These are phyloP conservation scores for Dioszegia hungarica DNA, from an alignment of 768 basidiomycete species.

Conservation along the genomic window DNA sequence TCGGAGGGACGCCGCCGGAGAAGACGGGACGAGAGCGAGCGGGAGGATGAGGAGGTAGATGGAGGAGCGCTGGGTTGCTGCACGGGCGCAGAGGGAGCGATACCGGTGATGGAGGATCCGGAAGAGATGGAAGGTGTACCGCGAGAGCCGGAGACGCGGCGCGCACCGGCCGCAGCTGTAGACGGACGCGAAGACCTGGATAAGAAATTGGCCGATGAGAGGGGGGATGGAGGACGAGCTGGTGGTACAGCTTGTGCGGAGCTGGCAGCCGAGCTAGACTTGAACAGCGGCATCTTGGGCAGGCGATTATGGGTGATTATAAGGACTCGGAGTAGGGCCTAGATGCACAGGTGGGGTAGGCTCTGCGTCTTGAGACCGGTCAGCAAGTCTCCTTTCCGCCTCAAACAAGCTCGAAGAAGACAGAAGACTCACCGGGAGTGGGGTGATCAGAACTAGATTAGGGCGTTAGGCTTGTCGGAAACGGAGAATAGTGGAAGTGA, in stretches of 20 bases:
- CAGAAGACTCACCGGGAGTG: no score
- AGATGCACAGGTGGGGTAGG: no score
- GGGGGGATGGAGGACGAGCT: not conserved
- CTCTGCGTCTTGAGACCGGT: no score
- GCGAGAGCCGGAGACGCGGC: not conserved
- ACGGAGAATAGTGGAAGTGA: no score
- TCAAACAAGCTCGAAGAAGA: no score
- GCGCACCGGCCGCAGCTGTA: not conserved
- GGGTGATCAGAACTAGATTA: no score
- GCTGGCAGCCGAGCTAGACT: not conserved
- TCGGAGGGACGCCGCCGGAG: slow-evolving; percentile 3
- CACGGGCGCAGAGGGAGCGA: no score
- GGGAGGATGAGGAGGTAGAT: not conserved
- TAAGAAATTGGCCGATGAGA: not conserved
- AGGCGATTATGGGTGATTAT: no score
- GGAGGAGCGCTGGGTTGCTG: not conserved
- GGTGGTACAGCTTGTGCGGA: not conserved
- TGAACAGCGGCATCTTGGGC: not conserved
- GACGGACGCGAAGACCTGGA: not conserved
- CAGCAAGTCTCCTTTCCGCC: no score
- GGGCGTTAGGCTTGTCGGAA: no score
- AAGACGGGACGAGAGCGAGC: not conserved
- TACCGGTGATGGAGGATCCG: not conserved
- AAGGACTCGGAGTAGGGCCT: no score
- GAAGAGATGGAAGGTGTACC: not conserved